phyloP scores from a whole-genome alignment of 2,329 filamentous ascomycete genomes.

The Pseudonectria buxi region DNA sequence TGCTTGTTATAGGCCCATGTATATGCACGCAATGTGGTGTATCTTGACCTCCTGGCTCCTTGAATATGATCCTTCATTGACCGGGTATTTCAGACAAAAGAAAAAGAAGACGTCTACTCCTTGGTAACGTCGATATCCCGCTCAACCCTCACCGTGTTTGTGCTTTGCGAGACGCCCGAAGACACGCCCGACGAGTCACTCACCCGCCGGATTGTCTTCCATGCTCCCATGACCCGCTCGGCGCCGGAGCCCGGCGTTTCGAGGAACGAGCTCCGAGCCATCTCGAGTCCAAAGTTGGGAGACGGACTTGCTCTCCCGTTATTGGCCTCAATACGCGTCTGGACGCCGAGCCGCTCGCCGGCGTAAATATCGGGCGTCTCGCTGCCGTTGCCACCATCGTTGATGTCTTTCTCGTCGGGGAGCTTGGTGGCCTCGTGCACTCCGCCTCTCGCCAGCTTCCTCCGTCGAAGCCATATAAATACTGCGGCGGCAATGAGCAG shows the following conservation, averaged over 20 bases:
- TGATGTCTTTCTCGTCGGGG: conserved; percentile 6
- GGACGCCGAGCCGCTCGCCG: conserved; percentile 16
- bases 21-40: no score
- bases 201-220: conserved; percentile 21
- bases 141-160: neutral
- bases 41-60: no score
- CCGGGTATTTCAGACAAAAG: conserved; percentile 10
- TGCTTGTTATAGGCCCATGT: no score
- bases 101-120: conserved; percentile 3
- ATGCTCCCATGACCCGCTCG: conserved; percentile 13
- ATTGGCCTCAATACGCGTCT: conserved; percentile 21
- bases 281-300: conserved; percentile 19
- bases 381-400: conserved; percentile 14
- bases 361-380: conserved; percentile 13
- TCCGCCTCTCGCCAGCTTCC: no score
- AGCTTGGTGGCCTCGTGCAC: neutral
- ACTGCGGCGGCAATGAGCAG: conserved; percentile 8
- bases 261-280: conserved; percentile 19
- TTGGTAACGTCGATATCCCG: neutral
- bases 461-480: conserved; percentile 15
- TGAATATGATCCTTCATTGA: no score
- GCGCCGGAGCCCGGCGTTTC: conserved; percentile 13
- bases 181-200: conserved; percentile 15
- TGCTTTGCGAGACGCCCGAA: neutral
- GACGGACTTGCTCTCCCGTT: conserved; percentile 14